These are phyloP conservation scores for Acidiella bohemica DNA, from an alignment of 495 filamentous ascomycete species.

Conservation along the genomic window DNA sequence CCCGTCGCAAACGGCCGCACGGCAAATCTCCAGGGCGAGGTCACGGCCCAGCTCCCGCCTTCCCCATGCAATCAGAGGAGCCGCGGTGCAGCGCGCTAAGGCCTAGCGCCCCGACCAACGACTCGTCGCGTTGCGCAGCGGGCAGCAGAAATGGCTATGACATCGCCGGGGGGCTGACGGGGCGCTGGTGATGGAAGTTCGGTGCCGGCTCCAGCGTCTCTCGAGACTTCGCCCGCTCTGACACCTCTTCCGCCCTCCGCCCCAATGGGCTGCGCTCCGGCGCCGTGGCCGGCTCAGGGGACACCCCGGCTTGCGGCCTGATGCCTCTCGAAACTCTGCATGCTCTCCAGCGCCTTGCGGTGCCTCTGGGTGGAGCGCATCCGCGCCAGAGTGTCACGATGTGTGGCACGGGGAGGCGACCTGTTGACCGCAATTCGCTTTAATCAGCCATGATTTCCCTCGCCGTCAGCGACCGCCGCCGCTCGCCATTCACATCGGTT, in stretches of 20 bases:
- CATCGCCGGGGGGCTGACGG: too few relatives aligned
- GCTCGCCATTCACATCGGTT: too few relatives aligned
- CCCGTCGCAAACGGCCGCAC: not conserved
- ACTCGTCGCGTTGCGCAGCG: too few relatives aligned
- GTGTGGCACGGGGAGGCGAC: constrained; percentile 2
- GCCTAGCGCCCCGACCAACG: too few relatives aligned
- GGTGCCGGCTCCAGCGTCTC: not conserved
- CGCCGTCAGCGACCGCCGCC: constrained; percentile 11
- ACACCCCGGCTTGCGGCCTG: constrained; percentile 1
- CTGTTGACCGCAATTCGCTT: constrained; percentile 11
- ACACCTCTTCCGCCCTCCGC: constrained; percentile 4
- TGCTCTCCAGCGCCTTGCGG: too few relatives aligned
- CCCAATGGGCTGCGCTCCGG: constrained; percentile 5
- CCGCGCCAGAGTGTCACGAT: not conserved
- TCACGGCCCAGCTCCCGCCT: too few relatives aligned
- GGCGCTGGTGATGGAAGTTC: too few relatives aligned
- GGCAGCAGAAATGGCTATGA: too few relatives aligned
- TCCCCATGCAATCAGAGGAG: too few relatives aligned
- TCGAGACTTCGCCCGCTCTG: constrained; percentile 1
- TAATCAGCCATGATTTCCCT: constrained; percentile 6
- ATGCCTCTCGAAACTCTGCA: not conserved
- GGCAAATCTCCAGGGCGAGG: too few relatives aligned
- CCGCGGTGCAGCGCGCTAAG: too few relatives aligned
- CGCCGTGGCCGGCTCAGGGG: constrained; percentile 1
- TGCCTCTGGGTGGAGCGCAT: too few relatives aligned